Conservation (phyloP, 768 basidiomycete genomes). For the Xerocomellus intermedius region DNA sequence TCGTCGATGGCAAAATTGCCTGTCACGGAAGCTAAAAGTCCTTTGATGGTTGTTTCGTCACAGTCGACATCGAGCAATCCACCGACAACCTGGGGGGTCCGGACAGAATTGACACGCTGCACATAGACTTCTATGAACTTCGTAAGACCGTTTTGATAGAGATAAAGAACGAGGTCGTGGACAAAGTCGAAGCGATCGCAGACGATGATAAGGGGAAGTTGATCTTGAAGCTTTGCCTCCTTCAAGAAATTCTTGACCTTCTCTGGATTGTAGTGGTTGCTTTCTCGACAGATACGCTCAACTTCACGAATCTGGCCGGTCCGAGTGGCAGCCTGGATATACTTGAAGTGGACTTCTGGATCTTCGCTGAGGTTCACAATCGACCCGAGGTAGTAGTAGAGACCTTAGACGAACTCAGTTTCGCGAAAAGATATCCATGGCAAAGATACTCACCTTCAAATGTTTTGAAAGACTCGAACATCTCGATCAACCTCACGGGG, state of each 20-base stretch:
- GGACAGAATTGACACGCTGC: slow-evolving; percentile 93
- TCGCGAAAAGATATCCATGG: neutral
- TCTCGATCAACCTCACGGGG: slow-evolving; percentile 95
- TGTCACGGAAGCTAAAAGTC: slow-evolving; percentile 88
- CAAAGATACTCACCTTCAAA: slow-evolving; percentile 69
- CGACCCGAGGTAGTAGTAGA: slow-evolving; percentile 98
- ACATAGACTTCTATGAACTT: slow-evolving; percentile 99
- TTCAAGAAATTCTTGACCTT: slow-evolving; percentile 99
- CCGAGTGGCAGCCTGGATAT: slow-evolving; percentile 97
- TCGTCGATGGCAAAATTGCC: slow-evolving; percentile 98
- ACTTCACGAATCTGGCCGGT: slow-evolving; percentile 99
- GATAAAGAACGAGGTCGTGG: slow-evolving; percentile 96
- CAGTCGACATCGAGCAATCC: slow-evolving; percentile 97
- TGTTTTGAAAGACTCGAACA: slow-evolving; percentile 97
- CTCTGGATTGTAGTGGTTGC: slow-evolving; percentile 96
- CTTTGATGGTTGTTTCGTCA: slow-evolving; percentile 94
- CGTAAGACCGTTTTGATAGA: slow-evolving; percentile 95
- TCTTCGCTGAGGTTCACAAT: slow-evolving; percentile 96
- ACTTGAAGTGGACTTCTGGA: slow-evolving; percentile 98
- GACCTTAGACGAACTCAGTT: slow-evolving; percentile 43
- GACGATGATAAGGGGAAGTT: slow-evolving; percentile 98
- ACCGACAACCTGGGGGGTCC: slow-evolving; percentile 96
- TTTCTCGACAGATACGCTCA: slow-evolving; percentile 97
- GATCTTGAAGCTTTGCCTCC: slow-evolving; percentile 94
- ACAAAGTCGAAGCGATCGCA: slow-evolving; percentile 99